Conservation (phyloP, 2,329 filamentous ascomycete species). For the Tolypocladium nubicola region DNA sequence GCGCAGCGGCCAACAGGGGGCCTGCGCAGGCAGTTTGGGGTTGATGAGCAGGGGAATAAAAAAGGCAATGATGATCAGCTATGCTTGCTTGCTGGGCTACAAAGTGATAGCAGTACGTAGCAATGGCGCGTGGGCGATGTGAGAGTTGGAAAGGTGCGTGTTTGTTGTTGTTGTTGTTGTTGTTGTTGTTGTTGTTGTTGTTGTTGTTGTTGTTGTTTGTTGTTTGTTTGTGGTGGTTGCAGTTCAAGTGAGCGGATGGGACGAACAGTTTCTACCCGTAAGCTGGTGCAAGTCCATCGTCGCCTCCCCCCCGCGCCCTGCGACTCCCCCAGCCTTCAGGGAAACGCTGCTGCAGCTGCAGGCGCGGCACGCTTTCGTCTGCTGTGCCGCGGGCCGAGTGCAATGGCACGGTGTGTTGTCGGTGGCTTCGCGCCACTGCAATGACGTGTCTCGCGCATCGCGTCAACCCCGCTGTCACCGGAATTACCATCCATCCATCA, state of each 20-base stretch:
- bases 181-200: neutral
- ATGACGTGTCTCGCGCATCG: neutral
- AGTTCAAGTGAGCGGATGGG: neutral
- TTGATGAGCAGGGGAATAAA: neutral
- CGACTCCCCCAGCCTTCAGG: neutral
- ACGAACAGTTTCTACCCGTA: neutral
- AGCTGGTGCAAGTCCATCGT: neutral
- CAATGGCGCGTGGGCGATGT: neutral
- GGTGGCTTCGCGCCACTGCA: neutral
- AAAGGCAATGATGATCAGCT: neutral
- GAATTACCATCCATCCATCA: neutral
- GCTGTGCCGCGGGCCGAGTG: neutral
- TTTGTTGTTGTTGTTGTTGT: neutral
- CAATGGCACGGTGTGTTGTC: neutral
- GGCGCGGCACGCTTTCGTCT: neutral
- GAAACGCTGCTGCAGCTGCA: neutral
- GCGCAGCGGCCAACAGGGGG: neutral
- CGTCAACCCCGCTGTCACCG: neutral
- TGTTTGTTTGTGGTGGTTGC: neutral
- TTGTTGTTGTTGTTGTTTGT: neutral
- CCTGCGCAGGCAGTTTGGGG: neutral
- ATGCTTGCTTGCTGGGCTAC: neutral
- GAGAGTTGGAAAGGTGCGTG: neutral
- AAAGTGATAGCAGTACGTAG: neutral
- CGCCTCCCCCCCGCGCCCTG: neutral